These are phyloP conservation scores for Cyberlindnera amylophila DNA, from an alignment of 805 yeast species.

Conservation along the genomic window DNA sequence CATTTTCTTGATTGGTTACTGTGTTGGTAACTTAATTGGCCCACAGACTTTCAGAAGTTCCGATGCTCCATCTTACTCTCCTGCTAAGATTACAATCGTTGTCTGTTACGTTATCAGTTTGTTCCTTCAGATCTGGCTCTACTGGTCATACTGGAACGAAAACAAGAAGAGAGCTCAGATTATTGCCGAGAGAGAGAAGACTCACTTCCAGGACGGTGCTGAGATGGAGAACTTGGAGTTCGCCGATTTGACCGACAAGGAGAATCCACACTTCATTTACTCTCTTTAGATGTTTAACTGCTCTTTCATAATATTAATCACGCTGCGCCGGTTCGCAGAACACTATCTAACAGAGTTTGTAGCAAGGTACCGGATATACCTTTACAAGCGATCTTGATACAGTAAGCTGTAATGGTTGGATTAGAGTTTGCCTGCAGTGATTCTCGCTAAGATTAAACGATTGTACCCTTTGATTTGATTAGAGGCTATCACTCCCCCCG, in stretches of 20 bases:
- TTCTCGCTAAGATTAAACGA: no score
- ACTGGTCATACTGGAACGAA: slow-evolving; percentile 11
- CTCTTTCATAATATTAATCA: no score
- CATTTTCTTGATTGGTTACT: slow-evolving; percentile 16
- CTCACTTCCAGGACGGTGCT: slow-evolving; percentile 1
- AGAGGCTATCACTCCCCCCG: no score
- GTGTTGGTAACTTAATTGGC: slow-evolving; percentile 44
- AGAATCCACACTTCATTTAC: slow-evolving; percentile 33
- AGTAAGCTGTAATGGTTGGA: no score
- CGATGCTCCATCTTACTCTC: slow-evolving; percentile 53
- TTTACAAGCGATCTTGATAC: no score
- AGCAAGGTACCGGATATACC: no score
- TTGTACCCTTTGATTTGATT: no score
- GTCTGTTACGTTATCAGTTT: slow-evolving; percentile 5
- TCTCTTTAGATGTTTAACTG: slow-evolving; percentile 2
- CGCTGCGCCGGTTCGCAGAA: no score
- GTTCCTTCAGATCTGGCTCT: slow-evolving; percentile 1
- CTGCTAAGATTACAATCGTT: slow-evolving; percentile 15
- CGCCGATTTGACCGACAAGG: slow-evolving; percentile 41
- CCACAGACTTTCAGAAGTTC: slow-evolving; percentile 61
- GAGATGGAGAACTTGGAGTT: slow-evolving; percentile 23
- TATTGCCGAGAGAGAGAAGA: slow-evolving; percentile 6
- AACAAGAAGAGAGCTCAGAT: slow-evolving; percentile 8
- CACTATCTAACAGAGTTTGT: no score
- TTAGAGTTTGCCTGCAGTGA: no score